Conservation (phyloP, 257 asterid genomes). For the Echites panduratus region DNA sequence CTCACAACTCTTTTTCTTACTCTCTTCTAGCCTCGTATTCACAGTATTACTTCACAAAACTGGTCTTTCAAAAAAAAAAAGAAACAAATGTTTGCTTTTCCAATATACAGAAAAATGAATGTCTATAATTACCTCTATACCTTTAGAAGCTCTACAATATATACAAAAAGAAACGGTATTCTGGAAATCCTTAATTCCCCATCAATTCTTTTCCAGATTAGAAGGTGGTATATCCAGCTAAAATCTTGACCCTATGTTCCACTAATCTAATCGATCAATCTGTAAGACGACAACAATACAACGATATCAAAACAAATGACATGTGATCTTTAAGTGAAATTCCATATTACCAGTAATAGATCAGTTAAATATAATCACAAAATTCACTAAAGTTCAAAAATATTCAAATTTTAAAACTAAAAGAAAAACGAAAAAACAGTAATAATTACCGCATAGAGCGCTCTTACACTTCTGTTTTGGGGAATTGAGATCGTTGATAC, state of each 20-base stretch:
- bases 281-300: neutral
- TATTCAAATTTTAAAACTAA: too few species aligned
- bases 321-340: neutral
- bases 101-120: constrained; percentile 6
- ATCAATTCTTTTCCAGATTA: neutral
- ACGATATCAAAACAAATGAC: neutral
- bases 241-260: neutral
- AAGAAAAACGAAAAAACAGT: neutral
- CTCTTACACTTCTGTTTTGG: neutral
- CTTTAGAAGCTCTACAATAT: constrained; percentile 9
- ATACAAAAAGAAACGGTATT: neutral
- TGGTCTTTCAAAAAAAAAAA: neutral
- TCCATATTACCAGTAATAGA: neutral
- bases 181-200: neutral
- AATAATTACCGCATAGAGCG: neutral
- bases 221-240: neutral
- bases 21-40: neutral
- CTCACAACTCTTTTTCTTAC: neutral
- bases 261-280: neutral
- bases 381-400: neutral
- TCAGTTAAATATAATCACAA: neutral
- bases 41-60: neutral
- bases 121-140: neutral
- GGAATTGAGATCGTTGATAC: neutral
- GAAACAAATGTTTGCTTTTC: neutral